A percentile compares a stretch with the other conserved stretches of the same genome.
Conservation (phyloP, 352 stramenopile genomes). For the Phytopythium mirpurense region DNA sequence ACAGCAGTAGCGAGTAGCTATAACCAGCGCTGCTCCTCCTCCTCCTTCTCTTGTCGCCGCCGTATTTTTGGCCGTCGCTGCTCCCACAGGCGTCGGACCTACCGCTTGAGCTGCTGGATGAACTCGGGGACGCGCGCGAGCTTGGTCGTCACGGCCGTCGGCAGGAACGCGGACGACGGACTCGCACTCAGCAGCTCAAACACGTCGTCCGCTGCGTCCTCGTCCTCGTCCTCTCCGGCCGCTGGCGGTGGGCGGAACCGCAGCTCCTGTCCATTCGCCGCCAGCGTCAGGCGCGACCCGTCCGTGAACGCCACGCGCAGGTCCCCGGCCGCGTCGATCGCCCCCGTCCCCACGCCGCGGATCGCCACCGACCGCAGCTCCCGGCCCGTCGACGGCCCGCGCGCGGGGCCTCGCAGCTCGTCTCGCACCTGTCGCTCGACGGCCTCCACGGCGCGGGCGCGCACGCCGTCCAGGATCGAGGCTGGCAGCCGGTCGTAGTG, state of each 20-base stretch:
- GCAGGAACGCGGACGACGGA: slow-evolving; percentile 31
- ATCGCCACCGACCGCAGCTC: slow-evolving; percentile 9
- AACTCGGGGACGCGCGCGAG: slow-evolving; percentile 48
- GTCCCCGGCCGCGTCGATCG: slow-evolving; percentile 28
- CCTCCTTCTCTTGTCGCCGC: not conserved
- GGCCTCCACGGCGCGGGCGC: slow-evolving; percentile 13
- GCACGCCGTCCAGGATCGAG: slow-evolving; percentile 35
- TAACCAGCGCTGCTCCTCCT: no score
- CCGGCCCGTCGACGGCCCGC: not conserved
- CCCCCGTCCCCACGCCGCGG: slow-evolving; percentile 35
- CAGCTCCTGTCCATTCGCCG: slow-evolving; percentile 36
- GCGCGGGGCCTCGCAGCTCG: slow-evolving; percentile 8
- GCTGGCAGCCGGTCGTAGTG: slow-evolving; percentile 50
- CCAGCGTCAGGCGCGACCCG: slow-evolving; percentile 33
- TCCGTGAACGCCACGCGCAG: slow-evolving; percentile 45
- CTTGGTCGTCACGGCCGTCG: slow-evolving; percentile 36
- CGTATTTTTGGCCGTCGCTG: not conserved
- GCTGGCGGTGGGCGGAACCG: slow-evolving; percentile 25
- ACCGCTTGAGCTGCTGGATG: slow-evolving; percentile 31
- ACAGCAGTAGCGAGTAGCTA: no score
- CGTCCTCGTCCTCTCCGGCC: slow-evolving; percentile 1
- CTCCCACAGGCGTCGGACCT: not conserved
- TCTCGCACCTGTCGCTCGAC: slow-evolving; percentile 9
- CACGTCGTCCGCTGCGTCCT: slow-evolving; percentile 18
- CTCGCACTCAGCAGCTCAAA: slow-evolving; percentile 32